Percentiles rank a stretch among this genome's conserved stretches.
phyloP scores from a whole-genome alignment of 352 stramenopile species.

The Halophytophthora polymorphica region DNA sequence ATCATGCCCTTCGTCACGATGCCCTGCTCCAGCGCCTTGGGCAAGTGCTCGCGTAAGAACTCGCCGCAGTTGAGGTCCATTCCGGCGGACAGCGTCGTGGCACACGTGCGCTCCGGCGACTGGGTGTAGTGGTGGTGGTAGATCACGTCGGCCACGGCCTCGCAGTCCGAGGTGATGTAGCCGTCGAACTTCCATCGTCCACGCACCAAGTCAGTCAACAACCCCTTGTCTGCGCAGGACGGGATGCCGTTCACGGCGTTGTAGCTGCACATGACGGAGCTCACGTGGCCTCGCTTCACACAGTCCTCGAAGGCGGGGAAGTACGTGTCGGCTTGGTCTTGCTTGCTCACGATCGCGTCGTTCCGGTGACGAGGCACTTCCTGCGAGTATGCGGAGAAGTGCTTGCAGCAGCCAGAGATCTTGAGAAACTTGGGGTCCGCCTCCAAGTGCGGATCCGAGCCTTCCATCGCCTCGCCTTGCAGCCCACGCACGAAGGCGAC shows the following conservation, averaged over 20 bases:
- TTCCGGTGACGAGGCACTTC: conserved; percentile 81
- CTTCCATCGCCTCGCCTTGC: conserved; percentile 60
- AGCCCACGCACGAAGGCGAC: conserved; percentile 79
- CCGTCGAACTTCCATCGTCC: conserved; percentile 86
- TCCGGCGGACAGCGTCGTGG: conserved; percentile 55
- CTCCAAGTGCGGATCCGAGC: background rate
- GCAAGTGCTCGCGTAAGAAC: conserved; percentile 65
- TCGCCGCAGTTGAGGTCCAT: conserved; percentile 86
- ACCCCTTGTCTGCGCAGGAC: conserved; percentile 78
- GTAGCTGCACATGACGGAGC: conserved; percentile 94
- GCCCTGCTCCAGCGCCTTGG: conserved; percentile 59
- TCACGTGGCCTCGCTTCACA: conserved; percentile 72
- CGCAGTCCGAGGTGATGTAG: conserved; percentile 93
- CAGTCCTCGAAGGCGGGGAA: conserved; percentile 82
- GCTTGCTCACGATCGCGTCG: conserved; percentile 81
- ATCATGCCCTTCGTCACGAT: conserved; percentile 56
- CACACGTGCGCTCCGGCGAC: conserved; percentile 48
- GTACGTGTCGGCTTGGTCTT: conserved; percentile 91
- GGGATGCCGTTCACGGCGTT: conserved; percentile 93
- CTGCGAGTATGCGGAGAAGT: conserved; percentile 90
- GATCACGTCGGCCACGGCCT: conserved; percentile 78
- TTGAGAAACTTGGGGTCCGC: conserved; percentile 50
- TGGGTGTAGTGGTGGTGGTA: conserved; percentile 80
- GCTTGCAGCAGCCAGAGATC: conserved; percentile 88
- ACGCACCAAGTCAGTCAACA: conserved; percentile 82